phyloP scores from a whole-genome alignment of 345 rosid species.

The Erysimum cheiranthoides region DNA sequence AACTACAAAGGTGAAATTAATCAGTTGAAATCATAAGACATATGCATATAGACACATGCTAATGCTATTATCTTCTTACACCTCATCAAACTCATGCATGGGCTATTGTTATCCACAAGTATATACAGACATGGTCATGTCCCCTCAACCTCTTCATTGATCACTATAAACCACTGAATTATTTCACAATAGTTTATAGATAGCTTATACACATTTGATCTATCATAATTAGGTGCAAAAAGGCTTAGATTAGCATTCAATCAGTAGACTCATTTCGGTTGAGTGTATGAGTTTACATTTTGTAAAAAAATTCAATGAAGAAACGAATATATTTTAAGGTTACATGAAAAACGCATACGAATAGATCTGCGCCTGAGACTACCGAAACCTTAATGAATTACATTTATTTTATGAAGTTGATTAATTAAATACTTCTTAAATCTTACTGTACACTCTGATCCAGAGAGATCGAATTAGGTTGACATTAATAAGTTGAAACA shows the following conservation, averaged over 20 bases:
- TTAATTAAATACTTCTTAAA: neutral
- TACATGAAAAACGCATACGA: neutral
- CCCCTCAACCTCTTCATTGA: conserved; percentile 28
- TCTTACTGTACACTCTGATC: neutral
- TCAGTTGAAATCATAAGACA: conserved; percentile 25
- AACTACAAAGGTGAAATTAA: conserved; percentile 33
- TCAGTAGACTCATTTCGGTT: too few species aligned
- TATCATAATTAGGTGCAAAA: neutral
- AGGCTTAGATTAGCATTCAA: neutral
- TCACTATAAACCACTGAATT: conserved; percentile 5
- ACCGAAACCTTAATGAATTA: neutral
- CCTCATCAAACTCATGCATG: conserved; percentile 37
- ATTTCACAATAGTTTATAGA: neutral
- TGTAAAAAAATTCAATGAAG: too few species aligned
- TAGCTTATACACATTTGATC: neutral
- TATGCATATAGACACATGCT: conserved; percentile 8
- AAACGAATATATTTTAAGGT: too few species aligned
- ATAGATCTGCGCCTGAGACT: neutral
- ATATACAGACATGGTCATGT: conserved; percentile 10
- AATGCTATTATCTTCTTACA: conserved; percentile 31
- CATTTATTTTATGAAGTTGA: neutral
- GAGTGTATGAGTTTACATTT: too few species aligned
- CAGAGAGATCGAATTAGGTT: conserved; percentile 18
- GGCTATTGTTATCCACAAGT: conserved; percentile 40
- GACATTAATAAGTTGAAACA: neutral